Conservation (phyloP, 176 grass and related monocot species). For the Oryza punctata region DNA sequence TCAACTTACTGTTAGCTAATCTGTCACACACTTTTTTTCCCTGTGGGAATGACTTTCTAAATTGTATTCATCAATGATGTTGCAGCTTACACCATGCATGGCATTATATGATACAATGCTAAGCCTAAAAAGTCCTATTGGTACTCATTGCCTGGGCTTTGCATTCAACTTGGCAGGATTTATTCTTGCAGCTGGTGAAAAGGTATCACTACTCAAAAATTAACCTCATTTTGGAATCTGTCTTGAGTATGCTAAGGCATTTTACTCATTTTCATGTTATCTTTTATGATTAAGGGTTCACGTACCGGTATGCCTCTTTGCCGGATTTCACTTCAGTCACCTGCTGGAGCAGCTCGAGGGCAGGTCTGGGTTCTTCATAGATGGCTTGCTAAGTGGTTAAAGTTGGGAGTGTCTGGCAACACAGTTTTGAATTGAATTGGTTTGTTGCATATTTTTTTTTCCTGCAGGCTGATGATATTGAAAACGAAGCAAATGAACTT, state of each 20-base stretch:
- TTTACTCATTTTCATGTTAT: conserved; percentile 21
- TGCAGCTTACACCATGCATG: conserved; percentile 91
- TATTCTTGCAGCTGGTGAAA: conserved; percentile 94
- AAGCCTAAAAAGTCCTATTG: conserved; percentile 74
- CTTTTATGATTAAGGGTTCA: conserved; percentile 54
- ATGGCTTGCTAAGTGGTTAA: neutral
- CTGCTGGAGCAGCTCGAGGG: conserved; percentile 88
- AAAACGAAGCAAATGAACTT: conserved; percentile 88
- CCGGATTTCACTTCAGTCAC: conserved; percentile 76
- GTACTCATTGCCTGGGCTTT: conserved; percentile 84
- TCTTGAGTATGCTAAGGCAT: neutral
- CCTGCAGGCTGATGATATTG: conserved; percentile 77
- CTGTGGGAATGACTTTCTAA: neutral
- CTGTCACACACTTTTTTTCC: neutral
- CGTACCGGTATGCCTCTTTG: conserved; percentile 80
- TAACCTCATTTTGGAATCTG: neutral
- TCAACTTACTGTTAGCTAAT: conserved; percentile 16
- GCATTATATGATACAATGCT: conserved; percentile 93
- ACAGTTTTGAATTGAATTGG: conserved; percentile 10
- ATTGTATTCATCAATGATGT: conserved; percentile 7
- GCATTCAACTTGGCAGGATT: conserved; percentile 90
- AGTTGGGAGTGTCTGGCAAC: neutral
- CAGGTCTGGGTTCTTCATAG: conserved; percentile 53
- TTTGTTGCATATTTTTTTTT: neutral
- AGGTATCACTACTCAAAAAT: conserved; percentile 47